These are phyloP conservation scores for Tulasnella sp. DNA, from an alignment of 768 basidiomycete genomes.

Conservation along the genomic window DNA sequence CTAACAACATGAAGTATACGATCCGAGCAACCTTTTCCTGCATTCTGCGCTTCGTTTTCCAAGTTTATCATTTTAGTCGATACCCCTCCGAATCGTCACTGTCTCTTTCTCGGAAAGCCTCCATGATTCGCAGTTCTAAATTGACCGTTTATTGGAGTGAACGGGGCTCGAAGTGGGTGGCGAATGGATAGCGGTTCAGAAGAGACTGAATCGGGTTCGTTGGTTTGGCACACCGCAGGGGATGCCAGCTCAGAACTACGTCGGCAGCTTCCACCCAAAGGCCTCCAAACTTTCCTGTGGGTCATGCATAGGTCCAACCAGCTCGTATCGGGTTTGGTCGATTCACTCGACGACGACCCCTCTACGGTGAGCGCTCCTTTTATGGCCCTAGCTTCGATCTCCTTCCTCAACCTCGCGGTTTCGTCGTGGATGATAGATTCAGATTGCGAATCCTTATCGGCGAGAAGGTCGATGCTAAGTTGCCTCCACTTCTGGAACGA, in stretches of 20 bases:
- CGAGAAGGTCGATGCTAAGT: background rate
- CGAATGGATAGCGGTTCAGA: background rate
- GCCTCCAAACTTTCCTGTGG: background rate
- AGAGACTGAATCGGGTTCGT: background rate
- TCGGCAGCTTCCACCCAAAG: background rate
- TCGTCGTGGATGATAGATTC: background rate
- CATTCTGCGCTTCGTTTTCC: background rate
- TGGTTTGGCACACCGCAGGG: background rate
- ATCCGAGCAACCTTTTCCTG: background rate
- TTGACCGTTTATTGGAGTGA: background rate
- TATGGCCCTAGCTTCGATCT: background rate
- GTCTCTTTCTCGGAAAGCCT: background rate
- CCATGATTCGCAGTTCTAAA: background rate
- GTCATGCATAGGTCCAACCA: background rate
- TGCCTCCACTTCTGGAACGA: background rate
- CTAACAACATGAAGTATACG: background rate
- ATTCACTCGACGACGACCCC: background rate
- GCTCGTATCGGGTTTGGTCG: background rate
- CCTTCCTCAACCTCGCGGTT: background rate
- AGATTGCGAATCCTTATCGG: background rate
- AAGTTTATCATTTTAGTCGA: background rate
- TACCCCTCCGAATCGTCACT: background rate
- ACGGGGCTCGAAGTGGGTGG: background rate
- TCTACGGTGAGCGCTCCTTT: background rate
- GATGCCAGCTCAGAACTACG: background rate